Conservation (phyloP, 352 stramenopile genomes). For the Globisporangium yorkense region DNA sequence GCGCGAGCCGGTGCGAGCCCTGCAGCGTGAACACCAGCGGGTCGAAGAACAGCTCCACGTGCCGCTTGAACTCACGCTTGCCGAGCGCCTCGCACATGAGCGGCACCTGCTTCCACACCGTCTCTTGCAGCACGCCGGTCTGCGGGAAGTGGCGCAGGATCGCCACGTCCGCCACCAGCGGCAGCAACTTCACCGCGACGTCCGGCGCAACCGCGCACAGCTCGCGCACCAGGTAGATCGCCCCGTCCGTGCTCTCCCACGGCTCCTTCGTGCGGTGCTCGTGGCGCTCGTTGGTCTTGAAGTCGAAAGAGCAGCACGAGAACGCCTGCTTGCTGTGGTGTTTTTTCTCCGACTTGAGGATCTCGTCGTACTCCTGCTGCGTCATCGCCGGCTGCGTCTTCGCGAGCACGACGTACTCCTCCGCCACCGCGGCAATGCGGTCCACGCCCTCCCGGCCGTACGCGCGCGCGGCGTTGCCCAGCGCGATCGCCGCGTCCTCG, state of each 20-base stretch:
- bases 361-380: slow-evolving; percentile 88
- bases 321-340: slow-evolving; percentile 94
- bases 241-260: slow-evolving; percentile 95
- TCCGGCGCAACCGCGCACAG: slow-evolving; percentile 68
- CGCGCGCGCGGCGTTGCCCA: slow-evolving; percentile 91
- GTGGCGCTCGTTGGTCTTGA: slow-evolving; percentile 88
- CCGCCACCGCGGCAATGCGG: slow-evolving; percentile 62
- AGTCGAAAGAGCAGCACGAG: slow-evolving; percentile 93
- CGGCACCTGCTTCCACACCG: slow-evolving; percentile 81
- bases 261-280: slow-evolving; percentile 84
- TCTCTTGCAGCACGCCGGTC: slow-evolving; percentile 71
- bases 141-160: slow-evolving; percentile 77
- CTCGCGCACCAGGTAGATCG: slow-evolving; percentile 94
- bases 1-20: slow-evolving; percentile 57
- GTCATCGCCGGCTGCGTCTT: slow-evolving; percentile 90
- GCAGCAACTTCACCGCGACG: slow-evolving; percentile 41
- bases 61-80: slow-evolving; percentile 81
- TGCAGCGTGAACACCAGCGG: slow-evolving; percentile 76
- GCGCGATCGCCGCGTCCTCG: slow-evolving; percentile 92
- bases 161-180: slow-evolving; percentile 56
- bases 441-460: slow-evolving; percentile 84
- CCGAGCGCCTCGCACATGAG: slow-evolving; percentile 64
- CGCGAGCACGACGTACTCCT: slow-evolving; percentile 76
- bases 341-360: slow-evolving; percentile 88
- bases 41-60: slow-evolving; percentile 83